Percentiles rank a stretch among this genome's conserved stretches.
These are phyloP conservation scores for Boletus smithii DNA, from an alignment of 1,284 basidiomycete species.

Conservation along the genomic window DNA sequence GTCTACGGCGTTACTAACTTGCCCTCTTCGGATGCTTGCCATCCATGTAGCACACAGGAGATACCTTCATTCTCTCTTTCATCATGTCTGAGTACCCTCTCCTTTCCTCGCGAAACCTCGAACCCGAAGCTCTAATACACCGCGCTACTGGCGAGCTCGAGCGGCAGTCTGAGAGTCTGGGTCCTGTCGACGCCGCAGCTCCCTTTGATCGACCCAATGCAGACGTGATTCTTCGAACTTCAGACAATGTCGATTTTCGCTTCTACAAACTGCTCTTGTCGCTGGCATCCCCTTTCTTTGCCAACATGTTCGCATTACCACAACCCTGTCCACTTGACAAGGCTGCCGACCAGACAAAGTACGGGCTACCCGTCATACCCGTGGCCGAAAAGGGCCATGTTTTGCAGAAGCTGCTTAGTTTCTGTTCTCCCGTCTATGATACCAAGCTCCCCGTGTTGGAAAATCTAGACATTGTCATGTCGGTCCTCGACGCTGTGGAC, in stretches of 20 bases:
- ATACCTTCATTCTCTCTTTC: not conserved
- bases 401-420: conserved; percentile 28
- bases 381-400: conserved; percentile 32
- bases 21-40: conserved; percentile 10
- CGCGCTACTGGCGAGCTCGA: not conserved
- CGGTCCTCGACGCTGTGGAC: conserved; percentile 35
- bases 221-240: conserved; percentile 41
- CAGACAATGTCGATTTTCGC: conserved; percentile 39
- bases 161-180: conserved; percentile 1
- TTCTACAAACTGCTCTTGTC: conserved; percentile 39
- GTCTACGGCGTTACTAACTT: not conserved
- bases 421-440: conserved; percentile 35
- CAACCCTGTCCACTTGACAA: conserved; percentile 30
- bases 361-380: conserved; percentile 32
- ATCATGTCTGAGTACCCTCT: conserved; percentile 18
- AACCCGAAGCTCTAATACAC: not conserved
- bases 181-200: conserved; percentile 27
- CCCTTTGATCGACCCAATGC: conserved; percentile 33
- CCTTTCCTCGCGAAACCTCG: conserved; percentile 3
- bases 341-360: conserved; percentile 31
- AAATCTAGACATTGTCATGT: conserved; percentile 33
- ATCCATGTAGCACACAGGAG: conserved; percentile 12
- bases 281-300: conserved; percentile 40
- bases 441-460: conserved; percentile 28
- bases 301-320: conserved; percentile 41